Conservation (phyloP, 306 rosid genomes). For the Quercus variabilis region DNA sequence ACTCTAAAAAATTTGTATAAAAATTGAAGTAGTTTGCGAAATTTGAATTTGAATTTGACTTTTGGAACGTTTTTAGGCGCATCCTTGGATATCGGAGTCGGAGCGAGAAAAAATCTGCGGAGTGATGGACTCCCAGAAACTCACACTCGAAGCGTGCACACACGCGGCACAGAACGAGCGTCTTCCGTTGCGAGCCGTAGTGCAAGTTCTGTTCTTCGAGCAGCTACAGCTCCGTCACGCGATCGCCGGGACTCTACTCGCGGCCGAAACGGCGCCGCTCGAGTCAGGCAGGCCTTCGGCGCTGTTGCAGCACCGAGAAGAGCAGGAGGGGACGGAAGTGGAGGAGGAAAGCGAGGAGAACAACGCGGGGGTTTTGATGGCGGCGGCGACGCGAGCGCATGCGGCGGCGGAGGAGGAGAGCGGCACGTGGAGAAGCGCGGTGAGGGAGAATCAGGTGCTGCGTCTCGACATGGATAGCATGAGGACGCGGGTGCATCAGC, state of each 20-base stretch:
- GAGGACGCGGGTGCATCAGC: constrained; percentile 98
- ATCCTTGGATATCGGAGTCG: constrained; percentile 66
- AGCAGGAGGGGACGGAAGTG: constrained; percentile 3
- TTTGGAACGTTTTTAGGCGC: constrained; percentile 44
- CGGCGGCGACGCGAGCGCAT: neutral
- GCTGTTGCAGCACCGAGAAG: constrained; percentile 19
- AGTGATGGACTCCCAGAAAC: constrained; percentile 72
- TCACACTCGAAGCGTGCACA: constrained; percentile 92
- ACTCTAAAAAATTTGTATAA: neutral
- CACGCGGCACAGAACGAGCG: constrained; percentile 99
- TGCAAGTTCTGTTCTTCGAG: constrained; percentile 89
- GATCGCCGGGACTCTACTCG: constrained; percentile 67
- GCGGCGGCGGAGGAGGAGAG: constrained; percentile 10
- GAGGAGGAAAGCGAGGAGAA: constrained; percentile 19
- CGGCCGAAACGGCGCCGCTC: constrained; percentile 42
- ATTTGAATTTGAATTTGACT: neutral
- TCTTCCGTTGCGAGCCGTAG: constrained; percentile 84
- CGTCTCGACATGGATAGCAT: constrained; percentile 97
- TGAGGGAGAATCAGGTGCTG: constrained; percentile 94
- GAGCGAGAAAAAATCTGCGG: constrained; percentile 79
- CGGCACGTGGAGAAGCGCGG: constrained; percentile 70
- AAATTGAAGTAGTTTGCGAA: neutral
- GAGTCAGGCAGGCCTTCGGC: constrained; percentile 47
- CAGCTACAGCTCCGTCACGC: constrained; percentile 97
- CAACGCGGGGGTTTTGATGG: neutral